phyloP scores from a whole-genome alignment of 495 filamentous ascomycete species.

The Penicillium maclennaniae region DNA sequence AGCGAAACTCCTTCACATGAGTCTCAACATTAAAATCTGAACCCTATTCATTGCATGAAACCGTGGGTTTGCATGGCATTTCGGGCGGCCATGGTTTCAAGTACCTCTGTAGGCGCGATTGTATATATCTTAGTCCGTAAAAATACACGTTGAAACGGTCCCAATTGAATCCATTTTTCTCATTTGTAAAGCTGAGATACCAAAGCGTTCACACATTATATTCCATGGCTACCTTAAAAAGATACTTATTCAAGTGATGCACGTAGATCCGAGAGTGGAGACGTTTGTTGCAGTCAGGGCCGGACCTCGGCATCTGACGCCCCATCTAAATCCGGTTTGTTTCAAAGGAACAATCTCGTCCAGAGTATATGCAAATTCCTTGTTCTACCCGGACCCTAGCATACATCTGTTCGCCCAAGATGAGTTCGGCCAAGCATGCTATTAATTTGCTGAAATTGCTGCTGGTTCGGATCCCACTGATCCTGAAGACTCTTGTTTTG shows the following conservation, averaged over 20 bases:
- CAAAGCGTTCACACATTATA: no score
- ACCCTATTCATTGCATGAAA: background rate
- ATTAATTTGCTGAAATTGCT: constrained; percentile 43
- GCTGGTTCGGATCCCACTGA: constrained; percentile 59
- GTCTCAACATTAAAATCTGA: background rate
- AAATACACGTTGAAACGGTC: background rate
- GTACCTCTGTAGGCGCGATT: background rate
- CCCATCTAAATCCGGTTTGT: constrained; percentile 20
- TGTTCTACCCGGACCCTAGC: background rate
- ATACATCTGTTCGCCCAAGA: constrained; percentile 10
- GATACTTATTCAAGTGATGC: background rate
- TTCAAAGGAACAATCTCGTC: background rate
- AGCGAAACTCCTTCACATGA: background rate
- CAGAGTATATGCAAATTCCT: background rate
- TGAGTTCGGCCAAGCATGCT: constrained; percentile 34
- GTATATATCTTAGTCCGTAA: background rate
- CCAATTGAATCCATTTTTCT: no score
- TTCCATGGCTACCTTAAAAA: background rate
- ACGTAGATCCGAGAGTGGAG: background rate
- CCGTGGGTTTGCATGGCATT: constrained; percentile 3
- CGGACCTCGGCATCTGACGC: constrained; percentile 23
- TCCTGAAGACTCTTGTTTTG: constrained; percentile 61
- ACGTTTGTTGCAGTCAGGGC: background rate
- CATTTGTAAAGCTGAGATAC: no score
- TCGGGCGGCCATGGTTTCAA: background rate